Evolutionary conservation across 768 basidiomycete species (phyloP).

Genomic region (Boletus subparvulus): DNA sequence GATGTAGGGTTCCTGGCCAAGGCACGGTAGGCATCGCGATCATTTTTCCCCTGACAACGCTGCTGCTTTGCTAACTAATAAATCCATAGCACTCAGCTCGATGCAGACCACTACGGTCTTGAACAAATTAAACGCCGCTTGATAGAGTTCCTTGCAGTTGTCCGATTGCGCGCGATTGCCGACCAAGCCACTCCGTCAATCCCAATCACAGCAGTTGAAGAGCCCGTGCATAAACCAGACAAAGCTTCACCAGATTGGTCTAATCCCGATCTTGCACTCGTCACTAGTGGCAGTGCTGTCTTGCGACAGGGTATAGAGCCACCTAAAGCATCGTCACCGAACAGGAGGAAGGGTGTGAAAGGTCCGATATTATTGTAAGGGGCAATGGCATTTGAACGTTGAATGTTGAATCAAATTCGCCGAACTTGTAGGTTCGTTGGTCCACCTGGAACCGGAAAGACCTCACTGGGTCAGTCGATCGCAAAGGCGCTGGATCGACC

Average conservation of each 20-base stretch:
- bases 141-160: conserved; percentile 89
- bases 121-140: conserved; percentile 90
- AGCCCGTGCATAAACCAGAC: conserved; percentile 17
- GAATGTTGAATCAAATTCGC: neutral
- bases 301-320: conserved; percentile 11
- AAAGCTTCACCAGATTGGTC: conserved; percentile 22
- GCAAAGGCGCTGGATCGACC: conserved; percentile 80
- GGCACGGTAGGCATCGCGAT: conserved; percentile 47
- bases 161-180: conserved; percentile 50
- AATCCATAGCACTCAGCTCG: conserved; percentile 56
- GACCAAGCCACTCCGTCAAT: conserved; percentile 13
- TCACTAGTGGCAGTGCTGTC: conserved; percentile 15
- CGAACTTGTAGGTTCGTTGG: conserved; percentile 67
- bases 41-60: too few relatives aligned
- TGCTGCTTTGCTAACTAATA: neutral
- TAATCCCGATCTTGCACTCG: conserved; percentile 24
- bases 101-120: conserved; percentile 88
- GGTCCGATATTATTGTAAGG: conserved; percentile 70
- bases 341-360: conserved; percentile 48
- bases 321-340: conserved; percentile 4
- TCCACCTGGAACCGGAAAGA: conserved; percentile 90
- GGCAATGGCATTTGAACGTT: neutral
- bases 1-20: conserved; percentile 61
- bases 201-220: neutral
- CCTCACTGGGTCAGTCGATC: conserved; percentile 85